Evolutionary conservation across 2,329 filamentous ascomycete species (phyloP).

Genomic region (Diaporthe sp.): DNA sequence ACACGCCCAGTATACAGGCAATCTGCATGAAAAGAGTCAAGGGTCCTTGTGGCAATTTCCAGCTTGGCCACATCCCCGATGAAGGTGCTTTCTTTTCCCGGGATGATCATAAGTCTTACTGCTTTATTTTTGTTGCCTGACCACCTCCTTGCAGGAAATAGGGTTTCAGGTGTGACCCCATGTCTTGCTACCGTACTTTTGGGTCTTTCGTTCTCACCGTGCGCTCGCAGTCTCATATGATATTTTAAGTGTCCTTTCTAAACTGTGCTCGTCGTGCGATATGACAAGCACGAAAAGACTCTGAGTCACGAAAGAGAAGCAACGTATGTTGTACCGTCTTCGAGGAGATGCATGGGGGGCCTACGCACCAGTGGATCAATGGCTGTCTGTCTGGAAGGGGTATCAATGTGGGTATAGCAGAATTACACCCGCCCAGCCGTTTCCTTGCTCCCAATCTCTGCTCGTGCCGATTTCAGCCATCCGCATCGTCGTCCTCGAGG

Average conservation of each 20-base stretch:
- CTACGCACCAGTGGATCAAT: background rate
- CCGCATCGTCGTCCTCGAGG: constrained; percentile 34
- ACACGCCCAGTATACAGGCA: background rate
- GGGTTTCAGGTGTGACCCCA: no score
- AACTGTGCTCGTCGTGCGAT: no score
- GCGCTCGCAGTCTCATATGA: background rate
- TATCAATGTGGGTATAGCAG: background rate
- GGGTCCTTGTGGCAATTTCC: background rate
- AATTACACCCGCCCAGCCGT: background rate
- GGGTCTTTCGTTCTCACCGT: no score
- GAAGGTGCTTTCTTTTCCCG: no score
- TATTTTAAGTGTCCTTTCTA: no score
- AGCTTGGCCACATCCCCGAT: no score
- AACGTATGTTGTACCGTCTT: background rate
- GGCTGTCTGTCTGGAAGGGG: background rate
- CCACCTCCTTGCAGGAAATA: background rate
- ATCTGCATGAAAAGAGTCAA: background rate
- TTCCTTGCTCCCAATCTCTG: background rate
- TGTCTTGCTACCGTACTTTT: background rate
- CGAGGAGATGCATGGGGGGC: background rate
- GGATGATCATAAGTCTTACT: background rate
- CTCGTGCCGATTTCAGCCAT: background rate
- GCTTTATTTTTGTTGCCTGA: background rate
- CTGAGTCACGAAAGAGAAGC: no score
- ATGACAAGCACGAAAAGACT: background rate